Evolutionary conservation across 192 early-diverging fungal species (phyloP), one percentile per base, ranked within the genome.

Genomic region (Haplosporangium gracile): DNA sequence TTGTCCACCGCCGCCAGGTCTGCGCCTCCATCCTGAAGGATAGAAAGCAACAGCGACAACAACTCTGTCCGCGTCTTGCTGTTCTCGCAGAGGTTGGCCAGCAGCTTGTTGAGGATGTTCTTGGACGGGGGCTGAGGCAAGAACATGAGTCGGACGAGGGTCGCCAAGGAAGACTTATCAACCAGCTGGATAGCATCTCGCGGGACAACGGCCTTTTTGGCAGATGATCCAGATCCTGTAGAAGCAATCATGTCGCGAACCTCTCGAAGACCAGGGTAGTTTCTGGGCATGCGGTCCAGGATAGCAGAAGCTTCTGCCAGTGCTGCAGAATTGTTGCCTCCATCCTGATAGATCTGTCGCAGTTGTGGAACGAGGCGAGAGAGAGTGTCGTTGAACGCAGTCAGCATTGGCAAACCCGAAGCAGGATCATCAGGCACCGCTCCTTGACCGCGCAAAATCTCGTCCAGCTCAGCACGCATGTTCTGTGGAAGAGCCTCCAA

Each of bases 61-160:
- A 98, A 83, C 70, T 99, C 97, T 16, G 90, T 82, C 32, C 97
- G 91, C 2, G 97, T 96, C 72, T 94, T 95, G 51, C 92, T 94
- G 83, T 98, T 98, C 85, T 98, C 97, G 83, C 96, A 96, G 4
- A 99, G 90, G 75, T 96, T 97, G 10, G 94, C 89, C 51, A 98
- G 84, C 22, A 96, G 75, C 39, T 90, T 88, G 81, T 95, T 93
- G n/a, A 97, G 77, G 13, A 93, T 87, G 53, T 89, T 90, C 53
- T 91, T 91, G 36, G 92, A 92, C 15, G 95, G 91, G 8, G 95
- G 93, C 88, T 95, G 96, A 38, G 97, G 97, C 49, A 98, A 76
- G 82, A 98, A 98, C 70, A 98, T 91, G 26, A 99, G 91, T 32
- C 97, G 93, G 32, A 97, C 89, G 65, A 99, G 92, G 5, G 95